Evolutionary conservation across 495 filamentous ascomycete genomes (phyloP).

Genomic region (Annulohypoxylon nitens): DNA sequence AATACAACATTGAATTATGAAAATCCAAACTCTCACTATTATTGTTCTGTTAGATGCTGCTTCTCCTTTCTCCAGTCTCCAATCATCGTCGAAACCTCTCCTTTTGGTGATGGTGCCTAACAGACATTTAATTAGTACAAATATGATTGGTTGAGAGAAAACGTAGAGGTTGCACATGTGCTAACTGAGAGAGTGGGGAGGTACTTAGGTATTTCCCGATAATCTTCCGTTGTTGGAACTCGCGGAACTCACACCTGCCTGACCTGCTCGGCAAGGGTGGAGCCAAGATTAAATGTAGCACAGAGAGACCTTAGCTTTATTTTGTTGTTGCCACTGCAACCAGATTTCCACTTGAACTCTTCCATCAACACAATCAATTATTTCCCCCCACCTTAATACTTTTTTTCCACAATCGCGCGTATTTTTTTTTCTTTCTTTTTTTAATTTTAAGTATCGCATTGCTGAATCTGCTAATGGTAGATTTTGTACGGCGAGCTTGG

Average conservation of each 20-base stretch:
- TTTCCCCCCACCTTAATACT: constrained; percentile 19
- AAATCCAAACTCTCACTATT: neutral
- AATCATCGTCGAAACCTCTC: neutral
- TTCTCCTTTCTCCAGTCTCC: neutral
- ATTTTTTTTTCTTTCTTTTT: neutral
- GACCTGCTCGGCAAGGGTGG: constrained; percentile 1
- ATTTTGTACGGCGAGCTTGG: neutral
- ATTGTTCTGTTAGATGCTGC: neutral
- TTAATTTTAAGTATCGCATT: constrained; percentile 14
- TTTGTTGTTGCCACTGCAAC: constrained; percentile 48
- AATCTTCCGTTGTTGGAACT: constrained; percentile 29
- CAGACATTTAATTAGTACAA: neutral
- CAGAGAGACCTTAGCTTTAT: neutral
- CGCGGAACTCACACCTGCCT: constrained; percentile 6
- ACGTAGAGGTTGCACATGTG: neutral
- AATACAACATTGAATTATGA: too few relatives aligned
- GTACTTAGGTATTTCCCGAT: constrained; percentile 30
- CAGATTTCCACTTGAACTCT: constrained; percentile 39
- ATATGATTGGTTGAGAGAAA: constrained; percentile 22
- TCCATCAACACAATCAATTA: constrained; percentile 40
- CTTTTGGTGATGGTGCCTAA: constrained; percentile 5
- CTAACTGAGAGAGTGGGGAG: neutral
- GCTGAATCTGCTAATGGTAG: constrained; percentile 8
- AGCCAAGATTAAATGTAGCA: constrained; percentile 16
- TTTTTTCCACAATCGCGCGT: constrained; percentile 17